Evolutionary conservation across 164 flowering plant species (phyloP).

Genomic region (Taxillus chinensis): DNA sequence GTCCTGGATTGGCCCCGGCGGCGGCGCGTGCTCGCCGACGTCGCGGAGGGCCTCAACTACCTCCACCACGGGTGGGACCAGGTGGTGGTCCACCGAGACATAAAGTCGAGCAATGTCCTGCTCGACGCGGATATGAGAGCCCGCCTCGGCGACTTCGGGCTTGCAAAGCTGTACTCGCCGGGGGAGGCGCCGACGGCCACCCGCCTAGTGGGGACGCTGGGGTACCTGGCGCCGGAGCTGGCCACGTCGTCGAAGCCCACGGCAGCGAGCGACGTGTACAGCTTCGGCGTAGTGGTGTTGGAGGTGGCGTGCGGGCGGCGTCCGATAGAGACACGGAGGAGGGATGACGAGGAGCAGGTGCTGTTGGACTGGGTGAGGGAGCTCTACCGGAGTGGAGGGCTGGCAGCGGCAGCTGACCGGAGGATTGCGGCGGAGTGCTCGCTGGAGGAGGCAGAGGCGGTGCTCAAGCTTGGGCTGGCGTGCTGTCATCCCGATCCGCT

Average conservation of each 20-base stretch:
- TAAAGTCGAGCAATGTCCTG: slow-evolving; percentile 64
- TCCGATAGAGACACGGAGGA: slow-evolving; percentile 41
- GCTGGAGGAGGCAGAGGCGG: slow-evolving; percentile 45
- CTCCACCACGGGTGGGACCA: slow-evolving; percentile 77
- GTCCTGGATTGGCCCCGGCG: slow-evolving; percentile 42
- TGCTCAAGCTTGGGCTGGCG: slow-evolving; percentile 60
- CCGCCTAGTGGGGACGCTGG: slow-evolving; percentile 73
- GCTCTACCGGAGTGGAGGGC: slow-evolving; percentile 32
- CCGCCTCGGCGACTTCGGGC: slow-evolving; percentile 70
- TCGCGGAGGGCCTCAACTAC: slow-evolving; percentile 63
- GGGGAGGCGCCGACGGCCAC: slow-evolving; percentile 52
- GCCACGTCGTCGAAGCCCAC: slow-evolving; percentile 41
- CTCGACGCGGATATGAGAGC: slow-evolving; percentile 55
- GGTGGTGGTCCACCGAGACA: slow-evolving; percentile 69
- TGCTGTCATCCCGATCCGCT: slow-evolving; percentile 70
- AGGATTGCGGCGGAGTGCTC: slow-evolving; percentile 39
- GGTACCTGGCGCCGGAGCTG: slow-evolving; percentile 84
- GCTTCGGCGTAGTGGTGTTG: slow-evolving; percentile 72
- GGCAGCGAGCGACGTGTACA: slow-evolving; percentile 61
- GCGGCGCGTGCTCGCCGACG: slow-evolving; percentile 39
- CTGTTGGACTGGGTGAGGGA: slow-evolving; percentile 68
- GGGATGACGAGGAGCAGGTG: slow-evolving; percentile 37
- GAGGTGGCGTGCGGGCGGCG: slow-evolving; percentile 72
- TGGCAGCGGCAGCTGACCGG: slow-evolving; percentile 48
- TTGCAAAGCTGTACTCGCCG: slow-evolving; percentile 60